Base-by-base conservation (phyloP, 768 basidiomycete genomes). In the Fomitopsis serialis region DNA sequence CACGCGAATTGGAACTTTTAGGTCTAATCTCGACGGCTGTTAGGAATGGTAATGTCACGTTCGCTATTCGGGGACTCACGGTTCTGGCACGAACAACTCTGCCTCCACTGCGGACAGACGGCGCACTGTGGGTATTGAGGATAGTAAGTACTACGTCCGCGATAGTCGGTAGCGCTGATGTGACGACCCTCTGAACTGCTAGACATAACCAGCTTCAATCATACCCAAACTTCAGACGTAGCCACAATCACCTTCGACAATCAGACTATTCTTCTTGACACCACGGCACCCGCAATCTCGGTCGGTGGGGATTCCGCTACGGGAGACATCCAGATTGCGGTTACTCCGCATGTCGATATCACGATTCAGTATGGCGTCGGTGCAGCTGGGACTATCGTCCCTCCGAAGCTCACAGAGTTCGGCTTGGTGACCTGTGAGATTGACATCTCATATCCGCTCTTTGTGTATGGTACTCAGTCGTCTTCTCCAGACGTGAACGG, bases 351-450 rank as follows among this genome's bases (percentile, higher is more conserved):
- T 44, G 74, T 68, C 0, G 54, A 67, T 2, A 67, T 68, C 1
- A 64, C 66, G 10, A 56, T 72, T 24, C 64, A 43, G 47, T 59
- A 77, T 19, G 76, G 75, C 12, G 61, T 79, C 7, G 73, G 68
- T 6, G 76, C 71, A 0, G 63, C 53, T 25, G 79, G 80, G 13
- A 75, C 74, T 4, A 63, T 81, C 45, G 50, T 78, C 2, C 80
- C 79, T 2, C 52, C 49, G 32, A 22, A 58, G 24, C 13, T 62
- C 23, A 44, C 34, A 7, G 51, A 60, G 25, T 52, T 54, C 52
- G 22, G 36, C 27, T 34, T 59, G 37, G 61, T 37, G 53, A 37
- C 46, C 12, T 8, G 46, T 47, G 46, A 23, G 46, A 5, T 23
- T 23, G 29, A 11, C 5, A 7, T 17, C 25, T 10, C 17, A 27